Percentiles rank a stretch among this genome's conserved stretches.
These are phyloP conservation scores for Thyridium curvatum DNA, from an alignment of 2,329 filamentous ascomycete species.

Conservation along the genomic window DNA sequence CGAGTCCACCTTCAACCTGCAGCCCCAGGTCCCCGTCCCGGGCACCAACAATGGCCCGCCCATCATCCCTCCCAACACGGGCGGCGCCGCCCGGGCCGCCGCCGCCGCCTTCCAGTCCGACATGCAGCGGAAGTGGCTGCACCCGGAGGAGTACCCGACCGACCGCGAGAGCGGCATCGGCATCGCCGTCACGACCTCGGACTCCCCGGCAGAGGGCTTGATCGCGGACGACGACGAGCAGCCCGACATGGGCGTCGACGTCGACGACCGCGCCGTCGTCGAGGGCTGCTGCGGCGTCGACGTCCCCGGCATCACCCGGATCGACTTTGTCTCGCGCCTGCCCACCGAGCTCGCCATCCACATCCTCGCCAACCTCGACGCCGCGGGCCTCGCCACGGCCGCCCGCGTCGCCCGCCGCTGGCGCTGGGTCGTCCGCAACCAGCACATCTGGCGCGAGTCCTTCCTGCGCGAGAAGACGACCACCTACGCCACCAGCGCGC, in stretches of 20 bases:
- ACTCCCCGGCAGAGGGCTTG: conserved; percentile 28
- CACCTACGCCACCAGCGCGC: conserved; percentile 51
- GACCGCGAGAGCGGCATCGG: conserved; percentile 61
- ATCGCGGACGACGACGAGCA: conserved; percentile 19
- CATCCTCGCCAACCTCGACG: conserved; percentile 50
- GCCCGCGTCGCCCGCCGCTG: conserved; percentile 45
- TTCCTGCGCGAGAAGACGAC: conserved; percentile 55
- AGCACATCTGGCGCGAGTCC: conserved; percentile 58
- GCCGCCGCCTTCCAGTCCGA: conserved; percentile 48
- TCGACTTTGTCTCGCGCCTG: conserved; percentile 52
- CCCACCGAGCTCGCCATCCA: conserved; percentile 55
- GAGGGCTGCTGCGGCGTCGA: conserved; percentile 21
- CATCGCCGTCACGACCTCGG: conserved; percentile 41
- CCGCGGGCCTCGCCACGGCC: conserved; percentile 40
- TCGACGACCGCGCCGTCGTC: conserved; percentile 18
- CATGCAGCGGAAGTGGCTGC: conserved; percentile 30
- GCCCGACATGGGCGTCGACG: conserved; percentile 3
- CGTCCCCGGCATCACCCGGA: conserved; percentile 36
- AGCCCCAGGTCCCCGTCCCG: conserved; percentile 30
- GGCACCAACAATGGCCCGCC: conserved; percentile 49
- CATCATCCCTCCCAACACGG: conserved; percentile 52
- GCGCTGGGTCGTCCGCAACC: conserved; percentile 39
- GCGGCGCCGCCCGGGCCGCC: conserved; percentile 53
- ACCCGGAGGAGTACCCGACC: conserved; percentile 41
- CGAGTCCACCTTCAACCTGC: conserved; percentile 19